Evolutionary conservation across 805 yeast genomes (phyloP).

Genomic region (Candida khao-thaluensis): DNA sequence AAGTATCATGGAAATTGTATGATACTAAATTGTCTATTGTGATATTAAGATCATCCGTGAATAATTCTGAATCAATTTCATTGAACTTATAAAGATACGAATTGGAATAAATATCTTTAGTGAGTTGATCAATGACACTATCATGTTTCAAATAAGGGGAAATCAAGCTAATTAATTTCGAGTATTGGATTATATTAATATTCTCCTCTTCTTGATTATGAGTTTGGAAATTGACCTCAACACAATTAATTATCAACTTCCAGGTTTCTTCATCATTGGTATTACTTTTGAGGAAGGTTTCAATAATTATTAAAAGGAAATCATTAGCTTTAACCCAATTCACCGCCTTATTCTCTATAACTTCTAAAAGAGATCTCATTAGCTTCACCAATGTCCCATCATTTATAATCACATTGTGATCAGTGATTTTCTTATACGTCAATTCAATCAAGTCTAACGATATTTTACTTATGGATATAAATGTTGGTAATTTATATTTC

Average conservation of each 20-base stretch:
- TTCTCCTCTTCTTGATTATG: constrained; percentile 34
- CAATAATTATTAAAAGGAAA: constrained; percentile 36
- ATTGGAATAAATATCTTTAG: constrained; percentile 52
- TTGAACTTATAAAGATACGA: constrained; percentile 61
- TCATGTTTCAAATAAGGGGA: constrained; percentile 10
- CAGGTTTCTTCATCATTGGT: constrained; percentile 28
- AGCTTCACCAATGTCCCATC: constrained; percentile 49
- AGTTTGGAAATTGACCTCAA: constrained; percentile 41
- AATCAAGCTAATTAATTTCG: constrained; percentile 11
- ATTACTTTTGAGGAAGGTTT: constrained; percentile 24
- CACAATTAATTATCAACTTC: constrained; percentile 41
- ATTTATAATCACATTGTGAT: constrained; percentile 36
- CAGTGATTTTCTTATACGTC: constrained; percentile 31
- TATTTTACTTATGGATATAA: constrained; percentile 55
- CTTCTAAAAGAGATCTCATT: constrained; percentile 51
- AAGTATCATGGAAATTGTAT: constrained; percentile 48
- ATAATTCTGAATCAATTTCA: constrained; percentile 45
- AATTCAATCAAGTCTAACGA: constrained; percentile 42
- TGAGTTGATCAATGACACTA: constrained; percentile 40
- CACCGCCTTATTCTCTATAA: constrained; percentile 45
- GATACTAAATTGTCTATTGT: constrained; percentile 36
- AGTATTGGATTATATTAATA: constrained; percentile 45
- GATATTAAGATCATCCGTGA: constrained; percentile 29
- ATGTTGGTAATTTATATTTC: constrained; percentile 55
- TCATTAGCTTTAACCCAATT: constrained; percentile 56